Percentiles rank a stretch among this genome's conserved stretches.
Conservation (phyloP, 345 rosid genomes). For the Adansonia digitata region DNA sequence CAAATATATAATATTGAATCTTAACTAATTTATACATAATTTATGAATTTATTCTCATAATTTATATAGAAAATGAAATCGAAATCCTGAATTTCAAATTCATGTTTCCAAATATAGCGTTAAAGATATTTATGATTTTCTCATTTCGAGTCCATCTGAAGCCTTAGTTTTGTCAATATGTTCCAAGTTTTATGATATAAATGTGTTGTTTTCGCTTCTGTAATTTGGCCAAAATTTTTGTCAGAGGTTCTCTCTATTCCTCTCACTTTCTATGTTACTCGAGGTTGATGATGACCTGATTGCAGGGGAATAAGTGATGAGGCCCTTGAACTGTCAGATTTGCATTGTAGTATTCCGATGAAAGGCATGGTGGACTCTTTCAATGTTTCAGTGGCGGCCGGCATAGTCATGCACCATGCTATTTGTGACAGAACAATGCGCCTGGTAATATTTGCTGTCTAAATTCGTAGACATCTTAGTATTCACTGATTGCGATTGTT, state of each 20-base stretch:
- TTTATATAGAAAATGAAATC: too few species aligned
- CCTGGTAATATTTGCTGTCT: slow-evolving; percentile 42
- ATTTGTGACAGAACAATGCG: slow-evolving; percentile 72
- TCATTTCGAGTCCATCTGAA: not conserved
- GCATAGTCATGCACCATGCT: slow-evolving; percentile 90
- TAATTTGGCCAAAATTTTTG: not conserved
- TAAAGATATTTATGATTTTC: not conserved
- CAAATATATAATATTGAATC: too few species aligned
- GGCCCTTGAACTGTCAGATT: slow-evolving; percentile 72
- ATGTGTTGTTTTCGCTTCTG: not conserved
- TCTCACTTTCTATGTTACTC: not conserved
- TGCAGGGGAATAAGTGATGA: slow-evolving; percentile 83
- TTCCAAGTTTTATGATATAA: not conserved
- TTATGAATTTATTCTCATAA: too few species aligned
- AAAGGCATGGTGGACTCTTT: slow-evolving; percentile 98
- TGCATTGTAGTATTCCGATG: slow-evolving; percentile 88
- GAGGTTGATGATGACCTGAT: slow-evolving; percentile 5
- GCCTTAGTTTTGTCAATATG: not conserved
- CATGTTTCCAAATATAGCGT: too few species aligned
- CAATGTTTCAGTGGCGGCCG: slow-evolving; percentile 96
- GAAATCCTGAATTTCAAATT: too few species aligned
- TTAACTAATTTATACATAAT: too few species aligned
- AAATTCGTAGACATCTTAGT: not conserved
- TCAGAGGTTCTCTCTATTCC: not conserved
- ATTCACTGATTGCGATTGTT: not conserved